Conservation (phyloP, 192 early-diverging fungal genomes). For the Spizellomyces punctatus region DNA sequence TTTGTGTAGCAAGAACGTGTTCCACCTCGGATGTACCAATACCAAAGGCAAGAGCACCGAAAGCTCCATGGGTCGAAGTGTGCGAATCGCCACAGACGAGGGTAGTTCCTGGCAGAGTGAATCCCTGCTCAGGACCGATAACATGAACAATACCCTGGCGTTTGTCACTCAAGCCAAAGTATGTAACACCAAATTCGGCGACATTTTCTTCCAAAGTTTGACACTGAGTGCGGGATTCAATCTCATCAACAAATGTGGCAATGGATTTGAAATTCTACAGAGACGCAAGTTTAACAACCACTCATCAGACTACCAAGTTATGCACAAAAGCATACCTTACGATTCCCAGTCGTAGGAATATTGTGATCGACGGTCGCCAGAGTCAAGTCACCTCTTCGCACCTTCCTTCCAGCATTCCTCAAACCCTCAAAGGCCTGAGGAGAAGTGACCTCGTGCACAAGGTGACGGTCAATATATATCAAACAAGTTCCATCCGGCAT, state of each 20-base stretch:
- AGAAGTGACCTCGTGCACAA: slow-evolving; percentile 71
- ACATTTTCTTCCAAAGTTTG: slow-evolving; percentile 70
- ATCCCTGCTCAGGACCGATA: slow-evolving; percentile 75
- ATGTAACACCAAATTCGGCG: slow-evolving; percentile 62
- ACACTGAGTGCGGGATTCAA: slow-evolving; percentile 63
- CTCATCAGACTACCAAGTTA: background rate
- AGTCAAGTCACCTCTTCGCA: slow-evolving; percentile 65
- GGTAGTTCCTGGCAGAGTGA: slow-evolving; percentile 73
- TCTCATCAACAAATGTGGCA: slow-evolving; percentile 62
- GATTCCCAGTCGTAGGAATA: slow-evolving; percentile 51
- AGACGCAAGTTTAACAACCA: background rate
- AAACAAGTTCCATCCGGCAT: slow-evolving; percentile 64
- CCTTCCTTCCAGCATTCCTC: slow-evolving; percentile 52
- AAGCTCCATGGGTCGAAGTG: slow-evolving; percentile 75
- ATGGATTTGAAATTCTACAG: slow-evolving; percentile 58
- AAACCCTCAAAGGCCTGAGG: slow-evolving; percentile 75
- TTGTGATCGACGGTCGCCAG: slow-evolving; percentile 77
- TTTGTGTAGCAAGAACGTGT: slow-evolving; percentile 74
- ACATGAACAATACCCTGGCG: slow-evolving; percentile 76
- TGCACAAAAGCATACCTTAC: slow-evolving; percentile 14
- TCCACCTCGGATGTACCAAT: slow-evolving; percentile 79
- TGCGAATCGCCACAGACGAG: slow-evolving; percentile 76
- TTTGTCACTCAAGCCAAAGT: slow-evolving; percentile 67
- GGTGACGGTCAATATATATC: slow-evolving; percentile 72
- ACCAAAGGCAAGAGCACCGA: slow-evolving; percentile 73